Conservation (phyloP, 306 rosid species). For the Pterocarpus macrocarpus region DNA sequence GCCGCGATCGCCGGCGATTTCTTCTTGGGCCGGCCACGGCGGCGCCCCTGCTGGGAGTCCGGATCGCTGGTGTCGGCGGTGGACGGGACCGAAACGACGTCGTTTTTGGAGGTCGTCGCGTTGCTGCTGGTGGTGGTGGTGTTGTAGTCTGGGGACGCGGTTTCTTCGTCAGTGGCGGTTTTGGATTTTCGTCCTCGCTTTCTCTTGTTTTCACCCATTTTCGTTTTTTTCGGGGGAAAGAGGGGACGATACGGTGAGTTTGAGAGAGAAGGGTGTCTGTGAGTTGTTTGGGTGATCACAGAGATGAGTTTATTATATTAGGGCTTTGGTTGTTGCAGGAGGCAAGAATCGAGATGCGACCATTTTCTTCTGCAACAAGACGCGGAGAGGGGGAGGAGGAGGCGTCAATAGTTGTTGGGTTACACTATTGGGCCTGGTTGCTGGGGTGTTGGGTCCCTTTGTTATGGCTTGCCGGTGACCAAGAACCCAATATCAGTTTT, state of each 20-base stretch:
- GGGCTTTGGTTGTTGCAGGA: neutral
- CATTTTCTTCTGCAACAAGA: neutral
- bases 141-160: conserved; percentile 37
- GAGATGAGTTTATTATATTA: no score
- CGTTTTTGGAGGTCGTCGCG: conserved; percentile 37
- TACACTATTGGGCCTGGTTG: neutral
- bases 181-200: conserved; percentile 66
- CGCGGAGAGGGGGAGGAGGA: neutral
- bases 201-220: conserved; percentile 64
- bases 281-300: no score
- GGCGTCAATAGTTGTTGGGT: neutral
- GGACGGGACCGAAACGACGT: conserved; percentile 43
- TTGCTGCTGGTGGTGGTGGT: conserved; percentile 32
- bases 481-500: no score
- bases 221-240: neutral
- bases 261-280: neutral
- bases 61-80: conserved; percentile 27
- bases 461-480: no score
- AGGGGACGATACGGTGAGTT: neutral
- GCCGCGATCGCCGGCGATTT: conserved; percentile 32
- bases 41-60: conserved; percentile 45
- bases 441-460: no score
- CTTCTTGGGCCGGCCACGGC: conserved; percentile 61
- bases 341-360: neutral
- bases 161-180: conserved; percentile 47